Evolutionary conservation across 352 stramenopile genomes (phyloP).

Genomic region (Globisporangium heterothallicum): DNA sequence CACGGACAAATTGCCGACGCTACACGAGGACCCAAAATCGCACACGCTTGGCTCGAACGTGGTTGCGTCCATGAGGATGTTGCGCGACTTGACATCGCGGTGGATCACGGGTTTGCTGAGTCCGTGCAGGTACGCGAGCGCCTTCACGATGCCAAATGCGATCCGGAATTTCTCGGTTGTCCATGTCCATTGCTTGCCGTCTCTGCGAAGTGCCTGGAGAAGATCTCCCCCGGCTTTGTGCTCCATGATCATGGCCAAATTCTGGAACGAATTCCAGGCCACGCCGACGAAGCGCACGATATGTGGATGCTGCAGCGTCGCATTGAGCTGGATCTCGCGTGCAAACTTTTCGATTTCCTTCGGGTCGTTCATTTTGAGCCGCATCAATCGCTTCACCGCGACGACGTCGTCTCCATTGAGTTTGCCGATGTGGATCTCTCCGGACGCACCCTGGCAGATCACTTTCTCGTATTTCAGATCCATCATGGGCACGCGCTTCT

Average conservation of each 20-base stretch:
- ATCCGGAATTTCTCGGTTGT: constrained; percentile 39
- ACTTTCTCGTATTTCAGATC: constrained; percentile 37
- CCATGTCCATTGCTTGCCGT: constrained; percentile 23
- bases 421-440: constrained; percentile 38
- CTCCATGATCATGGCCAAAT: constrained; percentile 43
- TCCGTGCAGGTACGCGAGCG: constrained; percentile 43
- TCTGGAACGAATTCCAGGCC: constrained; percentile 59
- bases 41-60: constrained; percentile 42
- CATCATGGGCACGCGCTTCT: constrained; percentile 46
- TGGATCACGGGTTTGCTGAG: constrained; percentile 36
- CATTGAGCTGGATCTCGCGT: constrained; percentile 49
- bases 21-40: constrained; percentile 36
- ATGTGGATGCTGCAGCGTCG: constrained; percentile 45
- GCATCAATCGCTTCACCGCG: constrained; percentile 44
- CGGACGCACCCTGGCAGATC: constrained; percentile 29
- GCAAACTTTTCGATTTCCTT: constrained; percentile 52
- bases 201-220: constrained; percentile 7
- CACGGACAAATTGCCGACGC: constrained; percentile 11
- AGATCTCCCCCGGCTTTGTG: constrained; percentile 39
- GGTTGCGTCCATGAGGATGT: constrained; percentile 35
- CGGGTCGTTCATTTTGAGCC: constrained; percentile 29
- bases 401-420: constrained; percentile 25
- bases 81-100: constrained; percentile 47
- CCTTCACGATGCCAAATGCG: constrained; percentile 34
- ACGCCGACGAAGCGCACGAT: constrained; percentile 49